A percentile compares a stretch with the other conserved stretches of the same genome.
Evolutionary conservation across 345 rosid genomes (phyloP).

Genomic region (Euphorbia peplus): DNA sequence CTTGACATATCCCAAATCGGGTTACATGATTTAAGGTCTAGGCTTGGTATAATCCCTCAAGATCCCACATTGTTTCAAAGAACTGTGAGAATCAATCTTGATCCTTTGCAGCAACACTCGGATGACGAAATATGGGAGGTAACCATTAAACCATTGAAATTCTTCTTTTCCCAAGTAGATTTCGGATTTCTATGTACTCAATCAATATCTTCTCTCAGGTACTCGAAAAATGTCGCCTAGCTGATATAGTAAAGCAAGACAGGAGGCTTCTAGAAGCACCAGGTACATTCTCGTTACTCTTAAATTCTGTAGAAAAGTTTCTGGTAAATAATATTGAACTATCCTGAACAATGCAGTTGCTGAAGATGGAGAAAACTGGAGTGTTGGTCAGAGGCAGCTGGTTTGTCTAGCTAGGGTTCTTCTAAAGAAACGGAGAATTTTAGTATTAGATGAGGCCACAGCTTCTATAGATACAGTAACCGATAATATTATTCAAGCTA

Average conservation of each 20-base stretch:
- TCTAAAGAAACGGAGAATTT: constrained; percentile 59
- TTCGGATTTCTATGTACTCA: not conserved
- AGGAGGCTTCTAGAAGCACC: constrained; percentile 53
- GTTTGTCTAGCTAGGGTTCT: constrained; percentile 77
- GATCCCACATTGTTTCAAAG: constrained; percentile 86
- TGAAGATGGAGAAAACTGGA: constrained; percentile 91
- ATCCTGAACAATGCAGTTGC: constrained; percentile 47
- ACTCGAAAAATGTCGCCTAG: constrained; percentile 53
- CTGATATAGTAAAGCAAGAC: constrained; percentile 49
- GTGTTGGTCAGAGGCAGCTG: constrained; percentile 92
- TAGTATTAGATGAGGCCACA: constrained; percentile 84
- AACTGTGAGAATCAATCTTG: constrained; percentile 73
- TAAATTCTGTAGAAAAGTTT: not conserved
- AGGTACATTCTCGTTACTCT: constrained; percentile 25
- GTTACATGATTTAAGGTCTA: constrained; percentile 74
- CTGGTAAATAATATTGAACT: constrained; percentile 3
- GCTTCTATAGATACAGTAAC: constrained; percentile 87
- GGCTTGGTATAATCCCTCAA: constrained; percentile 83
- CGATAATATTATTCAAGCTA: constrained; percentile 67
- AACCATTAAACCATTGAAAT: constrained; percentile 12
- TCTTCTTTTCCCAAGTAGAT: not conserved
- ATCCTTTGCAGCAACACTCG: constrained; percentile 66
- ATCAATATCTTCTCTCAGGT: constrained; percentile 29
- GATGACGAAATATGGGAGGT: constrained; percentile 83
- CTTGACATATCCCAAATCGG: constrained; percentile 66